These are phyloP conservation scores for Talaromyces islandicus DNA, from an alignment of 2,329 filamentous ascomycete genomes.

Conservation along the genomic window DNA sequence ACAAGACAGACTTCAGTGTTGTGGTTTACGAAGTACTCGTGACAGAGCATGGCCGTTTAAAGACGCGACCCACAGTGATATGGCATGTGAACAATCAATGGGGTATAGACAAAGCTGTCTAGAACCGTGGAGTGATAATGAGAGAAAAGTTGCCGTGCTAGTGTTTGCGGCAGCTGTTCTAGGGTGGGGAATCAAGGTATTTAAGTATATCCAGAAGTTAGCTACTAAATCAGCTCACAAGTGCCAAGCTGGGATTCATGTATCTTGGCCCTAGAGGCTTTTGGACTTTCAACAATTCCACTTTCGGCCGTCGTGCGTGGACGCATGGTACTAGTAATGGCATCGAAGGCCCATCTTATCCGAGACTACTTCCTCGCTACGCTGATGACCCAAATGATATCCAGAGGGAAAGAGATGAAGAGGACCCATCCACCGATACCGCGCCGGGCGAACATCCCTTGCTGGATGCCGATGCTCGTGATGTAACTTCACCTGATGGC, in stretches of 20 bases:
- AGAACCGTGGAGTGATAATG: slow-evolving; percentile 22
- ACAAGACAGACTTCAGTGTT: slow-evolving; percentile 28
- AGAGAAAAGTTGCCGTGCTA: slow-evolving; percentile 23
- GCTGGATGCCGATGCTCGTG: slow-evolving; percentile 7
- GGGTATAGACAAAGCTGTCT: slow-evolving; percentile 27
- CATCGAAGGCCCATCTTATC: not conserved
- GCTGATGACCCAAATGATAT: not conserved
- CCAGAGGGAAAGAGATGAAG: not conserved
- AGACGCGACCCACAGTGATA: slow-evolving; percentile 21
- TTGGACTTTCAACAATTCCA: not conserved
- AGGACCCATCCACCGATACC: not conserved
- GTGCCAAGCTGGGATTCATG: not conserved
- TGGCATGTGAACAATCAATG: slow-evolving; percentile 25
- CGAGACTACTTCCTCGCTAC: slow-evolving; percentile 4
- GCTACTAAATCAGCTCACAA: not conserved
- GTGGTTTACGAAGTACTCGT: slow-evolving; percentile 28
- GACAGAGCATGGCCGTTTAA: slow-evolving; percentile 36
- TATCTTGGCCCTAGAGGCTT: not conserved
- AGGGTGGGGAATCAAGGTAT: slow-evolving; percentile 17
- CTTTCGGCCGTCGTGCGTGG: slow-evolving; percentile 1
- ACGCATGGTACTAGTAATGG: not conserved
- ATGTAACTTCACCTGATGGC: slow-evolving; percentile 1
- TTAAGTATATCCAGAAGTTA: not conserved
- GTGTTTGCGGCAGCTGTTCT: slow-evolving; percentile 21
- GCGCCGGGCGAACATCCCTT: not conserved